Base-by-base conservation (phyloP, 2,329 filamentous ascomycete species). In the Arthrobotrys iridis region DNA sequence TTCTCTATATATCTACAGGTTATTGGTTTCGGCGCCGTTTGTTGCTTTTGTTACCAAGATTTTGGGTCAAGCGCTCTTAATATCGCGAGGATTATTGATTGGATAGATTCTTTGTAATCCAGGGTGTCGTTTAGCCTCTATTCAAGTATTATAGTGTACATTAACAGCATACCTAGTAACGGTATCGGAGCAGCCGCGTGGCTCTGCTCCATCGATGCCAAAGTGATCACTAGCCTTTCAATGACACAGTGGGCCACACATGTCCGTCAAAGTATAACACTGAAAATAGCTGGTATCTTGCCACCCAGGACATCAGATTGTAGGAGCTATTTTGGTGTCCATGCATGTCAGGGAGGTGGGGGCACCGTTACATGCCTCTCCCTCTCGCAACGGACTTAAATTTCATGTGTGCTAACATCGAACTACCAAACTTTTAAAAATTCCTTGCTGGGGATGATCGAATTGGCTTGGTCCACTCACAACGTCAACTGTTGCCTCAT, bases 11-110 rank as follows among this genome's bases (percentile, higher is more conserved):
- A 22, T 57, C 40, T 55, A 45, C 43, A 18, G 62, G 70, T 30
- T 58, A 55, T 67, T 62, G 55, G 55, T 46, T 63, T 52, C 22
- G 68, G 68, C 68, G 68, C 57, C 46, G 43, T 67, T 74, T 57
- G n/a, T 46, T 55, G 43, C 35, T 67, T 67, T 41, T 74, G 43
- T 45, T 63, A 11, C 41, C 35, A 55, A n/a, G 28, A 20, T 65
- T 46, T 62, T 64, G 45, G 63, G 63, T 67, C 52, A 40, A 66
- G 57, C 57, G 62, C 24, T 55, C 37, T 67, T 74, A 67, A 74
- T 65, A 65, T 74, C 43, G 30, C 45, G 37, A 60, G 37, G 40
- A 62, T 60, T 24, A 55, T 57, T 52, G 33, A 60, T 55, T 55
- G 30, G 50, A 66, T 74, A 66, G 60, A 55, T 73, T 62, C 26